A percentile compares a stretch with the other conserved stretches of the same genome.
Evolutionary conservation across 495 filamentous ascomycete genomes (phyloP).

Genomic region (Aspergillus bridgeri): DNA sequence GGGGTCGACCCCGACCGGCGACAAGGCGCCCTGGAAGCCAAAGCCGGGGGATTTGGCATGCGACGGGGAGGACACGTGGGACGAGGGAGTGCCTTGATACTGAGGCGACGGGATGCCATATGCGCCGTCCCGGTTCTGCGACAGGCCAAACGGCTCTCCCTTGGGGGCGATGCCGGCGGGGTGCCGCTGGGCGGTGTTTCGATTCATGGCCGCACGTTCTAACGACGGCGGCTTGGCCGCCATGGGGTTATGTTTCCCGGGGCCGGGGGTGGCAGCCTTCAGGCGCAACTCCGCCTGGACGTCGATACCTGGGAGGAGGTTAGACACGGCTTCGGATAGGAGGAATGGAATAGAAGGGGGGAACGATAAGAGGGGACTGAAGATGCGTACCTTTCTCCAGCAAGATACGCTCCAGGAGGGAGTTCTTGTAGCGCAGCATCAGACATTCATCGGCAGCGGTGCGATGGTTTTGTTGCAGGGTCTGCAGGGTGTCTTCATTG

Average conservation of each 20-base stretch:
- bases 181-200: constrained; percentile 65
- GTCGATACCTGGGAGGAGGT: constrained; percentile 72
- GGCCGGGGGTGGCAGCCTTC: constrained; percentile 69
- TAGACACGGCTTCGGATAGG: constrained; percentile 11
- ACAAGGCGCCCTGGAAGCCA: constrained; percentile 63
- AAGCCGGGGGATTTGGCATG: constrained; percentile 69
- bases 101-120: constrained; percentile 54
- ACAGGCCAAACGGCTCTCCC: constrained; percentile 56
- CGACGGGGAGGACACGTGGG: constrained; percentile 72
- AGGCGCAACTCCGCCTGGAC: constrained; percentile 91
- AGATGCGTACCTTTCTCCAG: constrained; percentile 76
- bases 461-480: constrained; percentile 88
- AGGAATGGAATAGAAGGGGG: constrained; percentile 7
- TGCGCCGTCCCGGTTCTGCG: constrained; percentile 49
- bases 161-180: constrained; percentile 69
- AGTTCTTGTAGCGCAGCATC: constrained; percentile 98
- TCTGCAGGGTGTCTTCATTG: constrained; percentile 90
- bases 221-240: constrained; percentile 57
- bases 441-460: constrained; percentile 95
- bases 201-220: constrained; percentile 68
- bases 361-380: neutral
- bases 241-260: constrained; percentile 55
- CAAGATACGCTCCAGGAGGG: constrained; percentile 87
- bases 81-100: constrained; percentile 76
- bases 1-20: constrained; percentile 64